Conservation (phyloP, 2,329 filamentous ascomycete species). For the Talaromyces piceae region DNA sequence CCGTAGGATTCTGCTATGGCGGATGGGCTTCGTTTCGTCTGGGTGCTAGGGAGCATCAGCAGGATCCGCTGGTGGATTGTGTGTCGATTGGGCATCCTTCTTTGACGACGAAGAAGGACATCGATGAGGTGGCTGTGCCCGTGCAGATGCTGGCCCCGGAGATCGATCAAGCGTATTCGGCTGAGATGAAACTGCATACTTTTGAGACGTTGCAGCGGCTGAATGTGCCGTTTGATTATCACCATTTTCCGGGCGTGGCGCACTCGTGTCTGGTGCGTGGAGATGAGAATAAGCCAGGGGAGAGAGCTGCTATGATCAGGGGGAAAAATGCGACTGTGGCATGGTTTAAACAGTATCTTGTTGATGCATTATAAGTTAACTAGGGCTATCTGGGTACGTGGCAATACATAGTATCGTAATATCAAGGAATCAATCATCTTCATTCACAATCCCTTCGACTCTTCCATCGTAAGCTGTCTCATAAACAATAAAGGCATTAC, state of each 20-base stretch:
- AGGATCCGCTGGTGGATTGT: slow-evolving; percentile 36
- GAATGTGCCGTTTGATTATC: slow-evolving; percentile 42
- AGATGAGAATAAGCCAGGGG: slow-evolving; percentile 28
- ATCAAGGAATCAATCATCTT: background rate
- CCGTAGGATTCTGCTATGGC: slow-evolving; percentile 46
- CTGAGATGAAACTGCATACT: slow-evolving; percentile 41
- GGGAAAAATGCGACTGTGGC: slow-evolving; percentile 42
- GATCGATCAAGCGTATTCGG: slow-evolving; percentile 35
- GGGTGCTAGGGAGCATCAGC: slow-evolving; percentile 30
- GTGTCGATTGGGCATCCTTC: slow-evolving; percentile 42
- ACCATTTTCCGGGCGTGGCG: slow-evolving; percentile 43
- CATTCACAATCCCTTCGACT: background rate
- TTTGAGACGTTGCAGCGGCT: slow-evolving; percentile 33
- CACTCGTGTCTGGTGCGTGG: slow-evolving; percentile 44
- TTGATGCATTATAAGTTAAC: background rate
- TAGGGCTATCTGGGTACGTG: background rate
- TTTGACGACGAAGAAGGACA: slow-evolving; percentile 38
- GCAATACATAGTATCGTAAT: background rate
- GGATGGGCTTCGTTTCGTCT: slow-evolving; percentile 46
- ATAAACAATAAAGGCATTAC: no score
- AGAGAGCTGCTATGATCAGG: slow-evolving; percentile 40
- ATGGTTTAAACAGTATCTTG: slow-evolving; percentile 34
- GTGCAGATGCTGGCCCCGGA: slow-evolving; percentile 49
- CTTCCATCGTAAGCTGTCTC: no score
- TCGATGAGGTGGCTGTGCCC: slow-evolving; percentile 41